phyloP scores from a whole-genome alignment of 257 asterid species.

The Knoxia roxburghii region DNA sequence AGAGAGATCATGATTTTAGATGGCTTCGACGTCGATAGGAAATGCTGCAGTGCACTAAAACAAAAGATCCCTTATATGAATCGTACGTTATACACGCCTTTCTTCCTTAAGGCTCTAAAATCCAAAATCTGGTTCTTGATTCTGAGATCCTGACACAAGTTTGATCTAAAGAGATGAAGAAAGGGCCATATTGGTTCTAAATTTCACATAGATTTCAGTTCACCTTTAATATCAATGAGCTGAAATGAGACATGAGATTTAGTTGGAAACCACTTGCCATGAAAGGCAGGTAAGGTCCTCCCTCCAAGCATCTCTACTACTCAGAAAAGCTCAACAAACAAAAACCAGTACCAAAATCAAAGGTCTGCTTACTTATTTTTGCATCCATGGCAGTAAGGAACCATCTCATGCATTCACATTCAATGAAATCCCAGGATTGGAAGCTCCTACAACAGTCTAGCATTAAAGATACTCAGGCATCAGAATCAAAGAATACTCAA shows the following conservation, averaged over 20 bases:
- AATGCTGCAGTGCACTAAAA: no score
- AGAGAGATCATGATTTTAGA: no score
- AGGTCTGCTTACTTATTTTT: constrained; percentile 26
- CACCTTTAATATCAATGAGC: background rate
- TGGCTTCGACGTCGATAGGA: no score
- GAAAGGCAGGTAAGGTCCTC: constrained; percentile 60
- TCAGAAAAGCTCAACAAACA: constrained; percentile 66
- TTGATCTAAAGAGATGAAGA: background rate
- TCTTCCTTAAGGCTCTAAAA: no score
- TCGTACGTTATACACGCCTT: no score
- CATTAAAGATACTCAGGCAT: constrained; percentile 18
- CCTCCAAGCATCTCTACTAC: constrained; percentile 75
- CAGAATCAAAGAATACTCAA: constrained; percentile 28
- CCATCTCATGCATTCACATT: constrained; percentile 30
- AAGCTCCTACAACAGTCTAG: constrained; percentile 18
- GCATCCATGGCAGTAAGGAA: constrained; percentile 25
- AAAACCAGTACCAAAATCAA: constrained; percentile 24
- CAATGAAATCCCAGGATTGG: constrained; percentile 26
- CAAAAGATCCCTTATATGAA: no score
- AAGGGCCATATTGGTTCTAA: background rate
- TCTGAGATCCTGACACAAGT: no score
- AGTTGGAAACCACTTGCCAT: constrained; percentile 55
- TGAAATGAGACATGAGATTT: background rate
- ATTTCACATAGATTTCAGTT: background rate
- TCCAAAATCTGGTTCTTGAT: no score